A percentile compares a stretch with the other conserved stretches of the same genome.
Conservation (phyloP, 352 stramenopile genomes). For the Saprolegnia parasitica region DNA sequence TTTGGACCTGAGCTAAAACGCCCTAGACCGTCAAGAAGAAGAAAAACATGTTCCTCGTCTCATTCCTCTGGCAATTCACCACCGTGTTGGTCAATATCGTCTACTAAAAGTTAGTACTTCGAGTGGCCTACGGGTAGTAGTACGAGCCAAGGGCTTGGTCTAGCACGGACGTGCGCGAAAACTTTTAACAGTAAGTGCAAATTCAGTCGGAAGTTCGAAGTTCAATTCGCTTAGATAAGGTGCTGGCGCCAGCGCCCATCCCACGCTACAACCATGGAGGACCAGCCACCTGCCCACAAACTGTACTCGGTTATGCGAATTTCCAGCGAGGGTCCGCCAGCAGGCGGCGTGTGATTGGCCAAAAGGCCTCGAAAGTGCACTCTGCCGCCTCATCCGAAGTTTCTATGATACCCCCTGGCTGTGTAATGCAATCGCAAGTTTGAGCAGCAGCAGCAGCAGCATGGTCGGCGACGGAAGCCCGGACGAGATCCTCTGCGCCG, state of each 20-base stretch:
- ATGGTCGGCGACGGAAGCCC: neutral
- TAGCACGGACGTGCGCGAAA: neutral
- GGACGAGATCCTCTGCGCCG: slow-evolving; percentile 26
- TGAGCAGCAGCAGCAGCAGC: neutral
- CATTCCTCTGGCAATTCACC: neutral
- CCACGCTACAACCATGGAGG: neutral
- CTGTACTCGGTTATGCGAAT: neutral
- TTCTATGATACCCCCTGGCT: neutral
- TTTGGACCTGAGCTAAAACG: slow-evolving; percentile 15
- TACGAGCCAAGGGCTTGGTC: too few species aligned
- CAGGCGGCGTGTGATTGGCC: neutral
- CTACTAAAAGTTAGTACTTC: too few species aligned
- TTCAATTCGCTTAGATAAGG: neutral
- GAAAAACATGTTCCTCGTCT: neutral
- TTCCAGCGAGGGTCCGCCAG: neutral
- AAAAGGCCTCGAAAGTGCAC: neutral
- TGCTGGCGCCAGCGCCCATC: neutral
- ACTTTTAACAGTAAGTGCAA: neutral
- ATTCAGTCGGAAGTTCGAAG: neutral
- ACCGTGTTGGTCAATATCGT: neutral
- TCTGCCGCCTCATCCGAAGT: slow-evolving; percentile 2
- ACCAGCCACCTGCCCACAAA: neutral
- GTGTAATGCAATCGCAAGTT: slow-evolving; percentile 7
- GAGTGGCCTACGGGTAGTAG: too few species aligned
- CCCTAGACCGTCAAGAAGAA: neutral